Percentiles rank a stretch among this genome's conserved stretches.
These are phyloP conservation scores for Thermomyces lanuginosus DNA, from an alignment of 2,329 filamentous ascomycete genomes.

Conservation along the genomic window DNA sequence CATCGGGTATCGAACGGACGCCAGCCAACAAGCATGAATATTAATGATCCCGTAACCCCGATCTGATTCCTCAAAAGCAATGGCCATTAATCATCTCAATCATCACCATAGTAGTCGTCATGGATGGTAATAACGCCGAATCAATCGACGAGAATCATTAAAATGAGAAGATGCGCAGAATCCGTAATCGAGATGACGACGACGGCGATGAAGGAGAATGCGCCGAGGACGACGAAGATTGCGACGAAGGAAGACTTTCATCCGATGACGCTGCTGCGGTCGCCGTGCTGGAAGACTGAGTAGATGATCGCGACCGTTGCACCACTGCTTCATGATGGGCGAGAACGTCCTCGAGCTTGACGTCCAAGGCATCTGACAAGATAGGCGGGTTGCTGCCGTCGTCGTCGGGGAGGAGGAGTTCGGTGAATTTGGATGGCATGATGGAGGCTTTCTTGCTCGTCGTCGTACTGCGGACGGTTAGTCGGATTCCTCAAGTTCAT, in stretches of 20 bases:
- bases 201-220: background rate
- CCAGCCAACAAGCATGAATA: too few species aligned
- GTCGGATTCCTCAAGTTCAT: background rate
- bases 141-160: background rate
- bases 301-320: slow-evolving; percentile 20
- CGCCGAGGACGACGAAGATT: too few species aligned
- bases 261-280: too few species aligned
- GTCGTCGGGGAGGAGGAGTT: slow-evolving; percentile 26
- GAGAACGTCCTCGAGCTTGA: slow-evolving; percentile 29
- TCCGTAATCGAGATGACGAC: background rate
- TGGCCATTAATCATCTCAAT: too few species aligned
- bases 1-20: too few species aligned
- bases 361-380: slow-evolving; percentile 25
- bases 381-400: slow-evolving; percentile 9
- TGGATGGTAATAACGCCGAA: background rate
- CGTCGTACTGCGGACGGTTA: too few species aligned
- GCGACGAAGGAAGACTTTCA: too few species aligned
- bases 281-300: slow-evolving; percentile 21
- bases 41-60: too few species aligned
- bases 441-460: slow-evolving; percentile 6
- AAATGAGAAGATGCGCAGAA: background rate
- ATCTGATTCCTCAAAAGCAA: too few species aligned
- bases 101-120: too few species aligned
- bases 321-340: slow-evolving; percentile 23
- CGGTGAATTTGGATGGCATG: slow-evolving; percentile 27